phyloP scores from a whole-genome alignment of 129 eudicot genomes.

The Flaveria brownii region DNA sequence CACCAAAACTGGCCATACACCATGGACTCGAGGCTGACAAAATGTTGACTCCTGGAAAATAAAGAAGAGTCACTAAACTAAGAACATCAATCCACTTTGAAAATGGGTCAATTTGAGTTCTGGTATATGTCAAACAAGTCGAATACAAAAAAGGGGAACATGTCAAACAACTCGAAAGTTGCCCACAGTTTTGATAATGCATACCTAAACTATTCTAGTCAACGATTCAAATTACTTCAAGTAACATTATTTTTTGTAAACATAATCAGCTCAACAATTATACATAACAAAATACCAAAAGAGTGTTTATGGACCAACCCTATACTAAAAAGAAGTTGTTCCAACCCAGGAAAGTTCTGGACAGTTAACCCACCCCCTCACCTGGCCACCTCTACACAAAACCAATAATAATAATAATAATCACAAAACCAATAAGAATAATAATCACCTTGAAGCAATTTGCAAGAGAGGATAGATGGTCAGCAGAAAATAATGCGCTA shows the following conservation, averaged over 20 bases:
- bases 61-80: conserved; percentile 15
- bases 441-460: conserved; percentile 75
- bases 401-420: background rate
- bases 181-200: background rate
- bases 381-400: background rate
- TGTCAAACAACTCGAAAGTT: background rate
- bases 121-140: background rate
- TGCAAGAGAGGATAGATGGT: conserved; percentile 58
- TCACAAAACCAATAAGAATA: conserved; percentile 32
- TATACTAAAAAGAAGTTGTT: background rate
- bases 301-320: background rate
- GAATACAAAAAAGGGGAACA: background rate
- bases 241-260: background rate
- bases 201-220: background rate
- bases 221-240: background rate
- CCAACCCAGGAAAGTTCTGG: background rate
- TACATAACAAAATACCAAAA: background rate
- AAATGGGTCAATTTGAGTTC: background rate
- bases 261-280: background rate
- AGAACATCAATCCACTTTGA: background rate
- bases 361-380: background rate
- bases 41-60: conserved; percentile 84
- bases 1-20: conserved; percentile 77
- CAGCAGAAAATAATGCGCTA: conserved; percentile 53
- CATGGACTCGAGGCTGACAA: conserved; percentile 94